Percentiles rank a stretch among this genome's conserved stretches.
phyloP scores from a whole-genome alignment of 2,329 filamentous ascomycete genomes.

The Botrytis tulipae region DNA sequence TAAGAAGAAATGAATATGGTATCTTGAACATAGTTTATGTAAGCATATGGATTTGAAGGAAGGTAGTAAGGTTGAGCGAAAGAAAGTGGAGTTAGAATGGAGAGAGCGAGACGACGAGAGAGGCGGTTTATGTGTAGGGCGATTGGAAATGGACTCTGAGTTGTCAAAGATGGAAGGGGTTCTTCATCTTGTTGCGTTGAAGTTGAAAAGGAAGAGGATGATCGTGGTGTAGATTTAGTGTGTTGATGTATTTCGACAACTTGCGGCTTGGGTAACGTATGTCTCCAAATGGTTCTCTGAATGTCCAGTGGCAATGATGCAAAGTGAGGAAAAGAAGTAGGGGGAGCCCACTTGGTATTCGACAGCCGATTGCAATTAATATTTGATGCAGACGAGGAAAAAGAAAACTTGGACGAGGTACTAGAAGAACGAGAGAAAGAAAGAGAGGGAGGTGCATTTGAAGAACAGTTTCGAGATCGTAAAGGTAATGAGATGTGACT shows the following conservation, averaged over 20 bases:
- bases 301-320: constrained; percentile 4
- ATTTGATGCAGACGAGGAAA: neutral
- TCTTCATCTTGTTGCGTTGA: neutral
- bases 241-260: constrained; percentile 4
- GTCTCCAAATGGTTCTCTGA: constrained; percentile 6
- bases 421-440: constrained; percentile 13
- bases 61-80: constrained; percentile 13
- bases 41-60: constrained; percentile 8
- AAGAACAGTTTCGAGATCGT: neutral
- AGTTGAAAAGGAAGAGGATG: neutral
- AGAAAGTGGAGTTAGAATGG: neutral
- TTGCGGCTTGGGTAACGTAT: neutral
- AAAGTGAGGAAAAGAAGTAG: constrained; percentile 9
- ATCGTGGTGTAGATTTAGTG: neutral
- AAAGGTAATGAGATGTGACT: neutral
- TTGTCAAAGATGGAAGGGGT: neutral
- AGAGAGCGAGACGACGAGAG: constrained; percentile 11
- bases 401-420: neutral
- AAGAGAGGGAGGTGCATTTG: neutral
- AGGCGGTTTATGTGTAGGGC: neutral
- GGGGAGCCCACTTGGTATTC: neutral
- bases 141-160: neutral
- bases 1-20: neutral
- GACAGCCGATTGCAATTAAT: neutral
- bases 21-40: constrained; percentile 1